These are phyloP conservation scores for Wallemia hederae DNA, from an alignment of 1,284 basidiomycete genomes.

Conservation along the genomic window DNA sequence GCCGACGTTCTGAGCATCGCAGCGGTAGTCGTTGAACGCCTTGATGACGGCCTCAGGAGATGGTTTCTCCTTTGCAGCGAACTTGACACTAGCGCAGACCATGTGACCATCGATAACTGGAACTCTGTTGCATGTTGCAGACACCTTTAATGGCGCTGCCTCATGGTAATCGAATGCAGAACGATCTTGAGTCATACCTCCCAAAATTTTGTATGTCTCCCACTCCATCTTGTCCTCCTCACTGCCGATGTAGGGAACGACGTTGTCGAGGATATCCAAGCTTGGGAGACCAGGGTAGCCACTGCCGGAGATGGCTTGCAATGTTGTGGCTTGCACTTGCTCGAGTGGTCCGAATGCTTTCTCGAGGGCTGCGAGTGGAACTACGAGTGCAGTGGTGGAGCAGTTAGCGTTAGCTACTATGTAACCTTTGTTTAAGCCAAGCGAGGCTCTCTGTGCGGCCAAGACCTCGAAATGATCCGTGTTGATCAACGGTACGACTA, in stretches of 20 bases:
- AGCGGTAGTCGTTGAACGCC: slow-evolving; percentile 42
- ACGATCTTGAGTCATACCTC: slow-evolving; percentile 30
- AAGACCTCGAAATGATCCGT: slow-evolving; percentile 59
- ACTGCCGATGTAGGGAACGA: slow-evolving; percentile 77
- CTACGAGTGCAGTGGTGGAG: slow-evolving; percentile 76
- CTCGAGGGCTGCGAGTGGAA: slow-evolving; percentile 77
- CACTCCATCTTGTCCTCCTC: slow-evolving; percentile 89
- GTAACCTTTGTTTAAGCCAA: slow-evolving; percentile 55
- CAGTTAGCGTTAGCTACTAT: slow-evolving; percentile 98
- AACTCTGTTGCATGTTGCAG: slow-evolving; percentile 72
- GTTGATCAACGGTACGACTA: slow-evolving; percentile 93
- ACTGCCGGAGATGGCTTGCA: slow-evolving; percentile 91
- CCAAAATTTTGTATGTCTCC: slow-evolving; percentile 92
- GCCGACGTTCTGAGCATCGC: slow-evolving; percentile 45
- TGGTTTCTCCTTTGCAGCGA: slow-evolving; percentile 49
- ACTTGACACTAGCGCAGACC: slow-evolving; percentile 62
- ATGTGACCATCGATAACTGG: slow-evolving; percentile 79
- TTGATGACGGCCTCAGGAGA: slow-evolving; percentile 61
- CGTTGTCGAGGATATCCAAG: slow-evolving; percentile 84
- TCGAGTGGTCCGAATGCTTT: slow-evolving; percentile 77
- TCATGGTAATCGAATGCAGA: slow-evolving; percentile 61
- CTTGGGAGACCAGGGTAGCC: slow-evolving; percentile 83
- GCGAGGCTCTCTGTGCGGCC: slow-evolving; percentile 42
- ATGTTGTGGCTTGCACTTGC: slow-evolving; percentile 63
- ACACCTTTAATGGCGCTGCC: slow-evolving; percentile 46